Conservation (phyloP, 129 eudicot species). For the Arctium lappa region DNA sequence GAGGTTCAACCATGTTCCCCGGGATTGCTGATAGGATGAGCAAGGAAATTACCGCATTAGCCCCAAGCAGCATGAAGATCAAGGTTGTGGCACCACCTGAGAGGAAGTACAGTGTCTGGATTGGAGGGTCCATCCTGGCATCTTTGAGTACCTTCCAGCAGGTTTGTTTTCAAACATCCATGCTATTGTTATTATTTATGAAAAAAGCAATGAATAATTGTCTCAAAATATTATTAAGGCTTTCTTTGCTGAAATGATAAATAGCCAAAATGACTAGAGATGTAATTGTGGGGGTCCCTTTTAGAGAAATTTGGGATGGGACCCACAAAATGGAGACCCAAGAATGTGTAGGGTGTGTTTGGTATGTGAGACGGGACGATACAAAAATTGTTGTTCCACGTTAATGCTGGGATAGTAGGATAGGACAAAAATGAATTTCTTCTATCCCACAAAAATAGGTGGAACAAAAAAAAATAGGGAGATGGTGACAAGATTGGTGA, state of each 20-base stretch:
- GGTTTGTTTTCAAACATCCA: slow-evolving; percentile 26
- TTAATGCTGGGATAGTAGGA: not conserved
- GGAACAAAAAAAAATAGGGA: no score
- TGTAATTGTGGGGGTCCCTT: not conserved
- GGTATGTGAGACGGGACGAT: not conserved
- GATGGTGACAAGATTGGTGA: not conserved
- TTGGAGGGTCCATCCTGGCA: slow-evolving; percentile 69
- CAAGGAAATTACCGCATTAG: slow-evolving; percentile 72
- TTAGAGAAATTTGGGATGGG: not conserved
- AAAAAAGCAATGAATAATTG: not conserved
- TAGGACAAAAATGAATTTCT: no score
- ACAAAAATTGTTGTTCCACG: not conserved
- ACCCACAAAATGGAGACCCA: not conserved
- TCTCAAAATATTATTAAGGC: not conserved
- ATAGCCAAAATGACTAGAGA: not conserved
- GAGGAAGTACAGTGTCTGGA: slow-evolving; percentile 80
- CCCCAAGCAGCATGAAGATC: slow-evolving; percentile 80
- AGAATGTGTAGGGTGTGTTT: not conserved
- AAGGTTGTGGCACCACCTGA: slow-evolving; percentile 80
- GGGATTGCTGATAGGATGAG: slow-evolving; percentile 88
- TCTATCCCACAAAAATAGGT: no score
- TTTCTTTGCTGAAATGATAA: not conserved
- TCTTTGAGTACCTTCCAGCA: slow-evolving; percentile 68
- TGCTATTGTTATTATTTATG: not conserved
- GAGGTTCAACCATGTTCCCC: slow-evolving; percentile 75